Conservation (phyloP, 2,329 filamentous ascomycete species). For the Zasmidium cellare region DNA sequence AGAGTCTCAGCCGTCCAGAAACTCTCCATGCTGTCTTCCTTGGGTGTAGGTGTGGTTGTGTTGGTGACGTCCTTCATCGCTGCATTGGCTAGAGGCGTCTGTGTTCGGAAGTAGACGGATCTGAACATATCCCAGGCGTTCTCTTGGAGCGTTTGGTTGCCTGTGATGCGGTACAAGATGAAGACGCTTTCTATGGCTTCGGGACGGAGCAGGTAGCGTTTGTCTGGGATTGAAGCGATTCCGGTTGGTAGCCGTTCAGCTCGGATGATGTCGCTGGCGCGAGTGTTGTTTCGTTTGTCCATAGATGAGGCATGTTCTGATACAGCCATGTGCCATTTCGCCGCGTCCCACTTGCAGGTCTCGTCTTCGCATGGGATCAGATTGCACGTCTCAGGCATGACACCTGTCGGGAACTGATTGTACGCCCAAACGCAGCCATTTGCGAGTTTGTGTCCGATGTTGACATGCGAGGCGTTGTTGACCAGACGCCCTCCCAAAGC, state of each 20-base stretch:
- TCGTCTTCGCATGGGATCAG: constrained; percentile 48
- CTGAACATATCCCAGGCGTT: constrained; percentile 75
- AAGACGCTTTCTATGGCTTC: constrained; percentile 82
- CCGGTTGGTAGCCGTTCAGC: constrained; percentile 54
- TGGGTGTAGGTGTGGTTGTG: constrained; percentile 36
- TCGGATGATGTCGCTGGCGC: constrained; percentile 35
- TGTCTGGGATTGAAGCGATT: constrained; percentile 56
- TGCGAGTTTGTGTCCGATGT: constrained; percentile 58
- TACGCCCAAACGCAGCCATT: constrained; percentile 67
- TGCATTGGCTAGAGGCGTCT: constrained; percentile 63
- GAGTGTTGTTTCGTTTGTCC: constrained; percentile 29
- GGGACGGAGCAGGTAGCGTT: constrained; percentile 66
- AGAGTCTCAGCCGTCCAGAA: constrained; percentile 70
- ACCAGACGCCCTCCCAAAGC: constrained; percentile 66
- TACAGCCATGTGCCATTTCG: constrained; percentile 43
- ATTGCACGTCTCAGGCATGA: constrained; percentile 62
- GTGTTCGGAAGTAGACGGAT: constrained; percentile 61
- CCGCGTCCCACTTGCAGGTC: constrained; percentile 47
- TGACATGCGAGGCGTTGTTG: constrained; percentile 53
- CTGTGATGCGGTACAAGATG: constrained; percentile 73
- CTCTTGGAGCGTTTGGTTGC: constrained; percentile 63
- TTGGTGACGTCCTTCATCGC: constrained; percentile 65
- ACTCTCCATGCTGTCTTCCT: constrained; percentile 68
- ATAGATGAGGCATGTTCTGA: constrained; percentile 31
- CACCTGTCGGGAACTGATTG: constrained; percentile 55